phyloP scores from a whole-genome alignment of 805 yeast genomes.

The Ogataea pini region DNA sequence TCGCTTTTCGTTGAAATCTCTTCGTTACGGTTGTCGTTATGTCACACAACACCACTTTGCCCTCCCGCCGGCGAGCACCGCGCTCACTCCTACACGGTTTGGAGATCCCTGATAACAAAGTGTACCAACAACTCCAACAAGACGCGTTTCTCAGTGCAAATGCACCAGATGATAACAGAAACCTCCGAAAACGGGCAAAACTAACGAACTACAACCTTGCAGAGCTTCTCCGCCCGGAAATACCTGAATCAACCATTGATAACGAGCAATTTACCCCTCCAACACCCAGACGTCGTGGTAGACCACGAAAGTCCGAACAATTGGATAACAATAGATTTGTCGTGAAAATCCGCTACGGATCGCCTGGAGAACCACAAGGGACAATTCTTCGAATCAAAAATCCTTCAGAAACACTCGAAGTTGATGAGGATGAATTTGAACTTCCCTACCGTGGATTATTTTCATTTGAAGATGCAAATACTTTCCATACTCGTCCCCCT shows the following conservation, averaged over 20 bases:
- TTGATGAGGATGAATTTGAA: constrained; percentile 46
- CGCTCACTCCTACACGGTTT: constrained; percentile 32
- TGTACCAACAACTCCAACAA: constrained; percentile 37
- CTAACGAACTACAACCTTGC: constrained; percentile 18
- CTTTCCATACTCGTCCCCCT: constrained; percentile 62
- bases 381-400: constrained; percentile 16
- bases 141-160: constrained; percentile 28
- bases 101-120: constrained; percentile 41
- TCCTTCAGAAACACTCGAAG: constrained; percentile 21
- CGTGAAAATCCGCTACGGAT: constrained; percentile 11
- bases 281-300: not conserved
- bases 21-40: no score
- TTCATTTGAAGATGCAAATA: constrained; percentile 56
- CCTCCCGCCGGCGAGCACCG: constrained; percentile 3
- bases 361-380: constrained; percentile 3
- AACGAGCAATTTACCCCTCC: not conserved
- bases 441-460: constrained; percentile 71
- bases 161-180: constrained; percentile 10
- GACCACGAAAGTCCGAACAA: not conserved
- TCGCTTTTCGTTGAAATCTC: no score
- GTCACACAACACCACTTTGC: no score
- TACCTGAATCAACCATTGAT: not conserved
- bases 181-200: constrained; percentile 19
- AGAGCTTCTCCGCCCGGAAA: not conserved
- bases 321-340: constrained; percentile 5